Conservation (phyloP, 495 filamentous ascomycete genomes). For the Recurvomyces mirabilis region DNA sequence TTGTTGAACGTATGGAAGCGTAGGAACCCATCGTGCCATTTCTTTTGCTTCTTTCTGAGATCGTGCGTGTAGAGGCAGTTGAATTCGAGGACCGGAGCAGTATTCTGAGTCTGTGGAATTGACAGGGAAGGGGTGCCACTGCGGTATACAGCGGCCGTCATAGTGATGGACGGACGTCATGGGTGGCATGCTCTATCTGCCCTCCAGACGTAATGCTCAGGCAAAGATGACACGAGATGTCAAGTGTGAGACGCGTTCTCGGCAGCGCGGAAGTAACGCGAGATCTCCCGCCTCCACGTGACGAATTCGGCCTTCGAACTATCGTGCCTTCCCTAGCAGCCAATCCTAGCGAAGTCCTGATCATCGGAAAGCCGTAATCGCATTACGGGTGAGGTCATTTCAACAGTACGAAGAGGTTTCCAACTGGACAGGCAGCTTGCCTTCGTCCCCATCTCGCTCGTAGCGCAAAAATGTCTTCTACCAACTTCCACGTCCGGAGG, state of each 20-base stretch:
- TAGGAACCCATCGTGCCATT: conserved; percentile 85
- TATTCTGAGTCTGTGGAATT: conserved; percentile 41
- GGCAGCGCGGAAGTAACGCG: not conserved
- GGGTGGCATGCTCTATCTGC: not conserved
- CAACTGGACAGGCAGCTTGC: too few species aligned
- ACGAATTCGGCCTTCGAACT: too few species aligned
- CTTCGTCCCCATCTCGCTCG: too few species aligned
- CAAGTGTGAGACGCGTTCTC: not conserved
- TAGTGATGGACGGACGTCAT: too few species aligned
- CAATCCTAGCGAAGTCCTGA: too few species aligned
- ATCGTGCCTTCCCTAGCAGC: too few species aligned
- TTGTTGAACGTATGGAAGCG: conserved; percentile 87
- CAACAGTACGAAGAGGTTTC: too few species aligned
- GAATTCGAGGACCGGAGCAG: conserved; percentile 67
- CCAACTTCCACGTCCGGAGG: conserved; percentile 11
- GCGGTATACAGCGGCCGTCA: conserved; percentile 17
- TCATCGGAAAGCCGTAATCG: too few species aligned
- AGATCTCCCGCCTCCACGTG: too few species aligned
- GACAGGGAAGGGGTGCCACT: conserved; percentile 18
- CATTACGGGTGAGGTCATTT: too few species aligned
- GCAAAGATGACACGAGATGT: not conserved
- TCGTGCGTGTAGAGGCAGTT: conserved; percentile 80
- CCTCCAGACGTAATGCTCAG: not conserved
- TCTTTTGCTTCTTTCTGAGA: conserved; percentile 71
- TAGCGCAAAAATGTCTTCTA: not conserved